Evolutionary conservation across 139 green algal species (phyloP), one percentile per base, ranked within the genome.

Genomic region (Chlamydomonas incerta): DNA sequence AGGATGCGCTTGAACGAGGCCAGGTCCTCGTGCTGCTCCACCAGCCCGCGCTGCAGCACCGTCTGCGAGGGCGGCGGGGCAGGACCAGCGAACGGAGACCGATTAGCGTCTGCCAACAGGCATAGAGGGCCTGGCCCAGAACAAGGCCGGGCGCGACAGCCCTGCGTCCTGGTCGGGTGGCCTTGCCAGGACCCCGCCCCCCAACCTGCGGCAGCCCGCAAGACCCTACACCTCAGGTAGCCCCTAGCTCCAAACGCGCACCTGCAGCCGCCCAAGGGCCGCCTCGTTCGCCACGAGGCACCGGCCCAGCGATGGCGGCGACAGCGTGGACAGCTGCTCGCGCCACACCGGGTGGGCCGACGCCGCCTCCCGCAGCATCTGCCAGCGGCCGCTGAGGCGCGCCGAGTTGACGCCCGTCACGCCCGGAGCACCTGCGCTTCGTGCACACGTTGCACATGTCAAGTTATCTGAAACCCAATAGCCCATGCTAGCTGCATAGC

Each of bases 201-300:
- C n/a, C n/a, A n/a, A n/a, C n/a, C n/a, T n/a, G n/a, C n/a, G n/a
- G n/a, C n/a, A n/a, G n/a, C n/a, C n/a, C n/a, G n/a, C 62, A 33
- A 68, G 26, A 31, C 4, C 28, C 62, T 33, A 68, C 26, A 23
- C 62, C 3, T 11, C 26, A 34, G 65, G n/a, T n/a, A n/a, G n/a
- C n/a, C n/a, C n/a, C n/a, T n/a, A n/a, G n/a, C n/a, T n/a, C n/a
- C n/a, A n/a, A n/a, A n/a, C 65, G 6, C 79, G 9, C 47, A 85
- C 79, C 66, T 85, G 2, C 33, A 86, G 50, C 29, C 80, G 55
- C 14, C 1, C 68, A 8, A 86, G 23, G 34, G 68, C 68, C 23
- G 68, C 35, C 28, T 86, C 80, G 34, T 69, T 71, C 17, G 68
- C 80, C 31, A 80, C 68, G 68, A 86, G 80, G 68, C 68, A 79